Evolutionary conservation across 352 stramenopile genomes (phyloP).

Genomic region (Globisporangium megalacanthum): DNA sequence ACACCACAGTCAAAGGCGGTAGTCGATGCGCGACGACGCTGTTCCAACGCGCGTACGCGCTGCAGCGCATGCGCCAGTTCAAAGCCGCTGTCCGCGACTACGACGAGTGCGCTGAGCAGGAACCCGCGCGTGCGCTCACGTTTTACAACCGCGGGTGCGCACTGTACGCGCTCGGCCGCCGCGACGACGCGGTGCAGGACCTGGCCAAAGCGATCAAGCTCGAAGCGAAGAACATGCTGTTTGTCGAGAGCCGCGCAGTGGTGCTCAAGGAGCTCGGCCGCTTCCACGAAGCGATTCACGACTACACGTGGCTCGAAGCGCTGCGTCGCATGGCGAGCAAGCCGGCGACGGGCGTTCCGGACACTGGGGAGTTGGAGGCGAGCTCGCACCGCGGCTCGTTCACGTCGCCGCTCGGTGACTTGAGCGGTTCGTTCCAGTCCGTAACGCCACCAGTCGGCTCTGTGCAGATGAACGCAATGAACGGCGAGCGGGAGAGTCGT

Average conservation of each 20-base stretch:
- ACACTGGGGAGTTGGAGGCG: neutral
- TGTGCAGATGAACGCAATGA: slow-evolving; percentile 7
- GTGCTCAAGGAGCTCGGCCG: slow-evolving; percentile 53
- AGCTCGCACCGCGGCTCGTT: slow-evolving; percentile 14
- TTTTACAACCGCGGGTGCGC: slow-evolving; percentile 66
- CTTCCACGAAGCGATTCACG: slow-evolving; percentile 65
- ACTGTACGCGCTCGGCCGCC: slow-evolving; percentile 38
- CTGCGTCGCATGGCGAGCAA: slow-evolving; percentile 20
- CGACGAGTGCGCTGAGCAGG: slow-evolving; percentile 33
- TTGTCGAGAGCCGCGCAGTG: slow-evolving; percentile 54
- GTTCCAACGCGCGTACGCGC: slow-evolving; percentile 54
- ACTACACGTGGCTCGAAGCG: slow-evolving; percentile 62
- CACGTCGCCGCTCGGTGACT: slow-evolving; percentile 19
- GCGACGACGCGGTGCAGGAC: slow-evolving; percentile 42
- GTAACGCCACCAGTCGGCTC: neutral
- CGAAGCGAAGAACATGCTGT: slow-evolving; percentile 56
- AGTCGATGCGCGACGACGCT: slow-evolving; percentile 31
- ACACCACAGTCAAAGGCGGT: slow-evolving; percentile 13
- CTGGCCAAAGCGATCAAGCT: slow-evolving; percentile 62
- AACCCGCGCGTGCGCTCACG: slow-evolving; percentile 29
- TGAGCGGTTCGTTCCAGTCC: slow-evolving; percentile 10
- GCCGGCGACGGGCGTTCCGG: neutral
- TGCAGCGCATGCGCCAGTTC: slow-evolving; percentile 45
- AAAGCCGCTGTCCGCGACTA: slow-evolving; percentile 47
- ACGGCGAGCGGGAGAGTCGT: slow-evolving; percentile 28